These are phyloP conservation scores for Rhizoclosmatium sp. DNA, from an alignment of 192 early-diverging fungal species.

Conservation along the genomic window DNA sequence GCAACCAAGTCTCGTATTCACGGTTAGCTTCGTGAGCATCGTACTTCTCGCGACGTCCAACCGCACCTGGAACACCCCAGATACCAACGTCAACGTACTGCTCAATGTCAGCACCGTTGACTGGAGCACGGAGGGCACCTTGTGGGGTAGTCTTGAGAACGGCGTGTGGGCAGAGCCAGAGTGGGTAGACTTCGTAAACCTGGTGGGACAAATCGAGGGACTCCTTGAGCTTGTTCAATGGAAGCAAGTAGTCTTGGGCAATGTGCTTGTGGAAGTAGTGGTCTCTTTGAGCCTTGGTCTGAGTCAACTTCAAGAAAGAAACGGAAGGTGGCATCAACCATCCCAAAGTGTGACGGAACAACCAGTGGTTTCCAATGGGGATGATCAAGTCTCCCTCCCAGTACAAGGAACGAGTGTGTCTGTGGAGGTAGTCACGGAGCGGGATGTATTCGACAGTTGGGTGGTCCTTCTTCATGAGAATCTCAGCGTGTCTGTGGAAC, in stretches of 20 bases:
- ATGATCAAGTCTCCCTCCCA: conserved; percentile 50
- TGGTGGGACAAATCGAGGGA: conserved; percentile 46
- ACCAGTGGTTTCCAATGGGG: conserved; percentile 50
- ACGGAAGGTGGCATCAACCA: conserved; percentile 49
- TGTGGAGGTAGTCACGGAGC: conserved; percentile 53
- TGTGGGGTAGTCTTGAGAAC: conserved; percentile 40
- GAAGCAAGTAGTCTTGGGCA: conserved; percentile 47
- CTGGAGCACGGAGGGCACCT: conserved; percentile 35
- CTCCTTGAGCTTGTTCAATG: conserved; percentile 42
- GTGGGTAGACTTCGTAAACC: conserved; percentile 50
- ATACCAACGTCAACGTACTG: conserved; percentile 53
- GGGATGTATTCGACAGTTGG: conserved; percentile 51
- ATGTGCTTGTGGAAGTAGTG: conserved; percentile 47
- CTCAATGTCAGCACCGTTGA: conserved; percentile 35
- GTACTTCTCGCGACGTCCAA: conserved; percentile 29
- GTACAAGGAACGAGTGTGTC: conserved; percentile 56
- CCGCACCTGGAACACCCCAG: conserved; percentile 46
- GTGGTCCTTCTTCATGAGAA: conserved; percentile 39
- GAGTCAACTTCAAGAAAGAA: conserved; percentile 46
- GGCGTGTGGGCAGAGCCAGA: conserved; percentile 46
- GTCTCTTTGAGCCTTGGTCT: conserved; percentile 41
- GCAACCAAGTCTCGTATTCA: conserved; percentile 42
- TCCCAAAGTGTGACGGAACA: conserved; percentile 47
- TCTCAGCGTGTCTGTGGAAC: conserved; percentile 54
- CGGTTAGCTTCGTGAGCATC: conserved; percentile 38